phyloP scores from a whole-genome alignment of 805 yeast species.

The Cyberlindnera xylosilytica region DNA sequence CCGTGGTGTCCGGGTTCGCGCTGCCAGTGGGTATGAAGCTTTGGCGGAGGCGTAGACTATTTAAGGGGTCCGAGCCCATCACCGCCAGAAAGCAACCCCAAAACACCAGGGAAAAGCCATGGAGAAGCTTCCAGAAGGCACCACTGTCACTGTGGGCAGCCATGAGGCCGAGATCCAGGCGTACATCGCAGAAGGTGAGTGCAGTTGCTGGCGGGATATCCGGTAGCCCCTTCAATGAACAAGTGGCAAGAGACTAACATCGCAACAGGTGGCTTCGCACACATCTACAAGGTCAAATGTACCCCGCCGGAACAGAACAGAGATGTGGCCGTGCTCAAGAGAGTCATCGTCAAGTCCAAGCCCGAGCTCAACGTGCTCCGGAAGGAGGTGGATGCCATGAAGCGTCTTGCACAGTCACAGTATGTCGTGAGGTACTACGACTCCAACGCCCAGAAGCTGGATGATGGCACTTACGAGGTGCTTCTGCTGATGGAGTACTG shows the following conservation, averaged over 20 bases:
- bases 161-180: slow-evolving; percentile 52
- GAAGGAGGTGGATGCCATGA: slow-evolving; percentile 78
- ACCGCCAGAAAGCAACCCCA: no score
- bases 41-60: no score
- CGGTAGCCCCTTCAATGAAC: background rate
- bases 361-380: slow-evolving; percentile 61
- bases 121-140: slow-evolving; percentile 42
- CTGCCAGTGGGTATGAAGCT: no score
- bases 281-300: slow-evolving; percentile 64
- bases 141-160: slow-evolving; percentile 57
- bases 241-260: no score
- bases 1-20: no score
- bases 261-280: slow-evolving; percentile 68
- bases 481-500: slow-evolving; percentile 91
- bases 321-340: slow-evolving; percentile 62
- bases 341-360: slow-evolving; percentile 73
- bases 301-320: slow-evolving; percentile 43
- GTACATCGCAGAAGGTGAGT: slow-evolving; percentile 60
- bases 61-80: no score
- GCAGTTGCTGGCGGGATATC: background rate
- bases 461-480: slow-evolving; percentile 69
- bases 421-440: slow-evolving; percentile 69
- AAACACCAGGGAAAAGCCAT: no score
- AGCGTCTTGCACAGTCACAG: slow-evolving; percentile 51
- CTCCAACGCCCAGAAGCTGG: slow-evolving; percentile 66